Percentiles rank a stretch among this genome's conserved stretches.
Conservation (phyloP, 2,329 filamentous ascomycete species). For the Fusarium robinianum region DNA sequence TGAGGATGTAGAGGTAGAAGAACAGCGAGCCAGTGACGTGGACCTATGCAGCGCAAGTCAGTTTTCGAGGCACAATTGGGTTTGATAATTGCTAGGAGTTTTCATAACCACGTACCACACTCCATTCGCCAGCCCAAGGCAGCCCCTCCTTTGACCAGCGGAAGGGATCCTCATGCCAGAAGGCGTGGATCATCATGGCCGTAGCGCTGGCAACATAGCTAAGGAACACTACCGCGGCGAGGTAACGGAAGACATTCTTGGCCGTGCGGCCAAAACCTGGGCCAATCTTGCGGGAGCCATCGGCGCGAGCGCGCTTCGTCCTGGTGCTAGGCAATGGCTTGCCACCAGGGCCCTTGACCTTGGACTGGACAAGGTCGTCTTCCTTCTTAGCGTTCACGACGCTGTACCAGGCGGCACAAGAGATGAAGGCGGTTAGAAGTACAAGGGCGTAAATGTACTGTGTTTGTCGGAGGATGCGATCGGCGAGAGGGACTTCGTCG, state of each 20-base stretch:
- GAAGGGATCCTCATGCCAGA: constrained; percentile 52
- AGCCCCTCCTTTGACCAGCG: constrained; percentile 52
- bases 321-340: constrained; percentile 78
- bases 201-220: constrained; percentile 77
- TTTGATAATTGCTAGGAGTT: constrained; percentile 8
- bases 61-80: constrained; percentile 10
- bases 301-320: constrained; percentile 53
- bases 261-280: constrained; percentile 66
- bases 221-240: constrained; percentile 70
- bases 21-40: constrained; percentile 85
- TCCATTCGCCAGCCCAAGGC: constrained; percentile 76
- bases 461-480: constrained; percentile 50
- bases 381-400: constrained; percentile 56
- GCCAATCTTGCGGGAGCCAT: constrained; percentile 50
- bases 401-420: constrained; percentile 57
- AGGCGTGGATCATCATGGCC: constrained; percentile 74
- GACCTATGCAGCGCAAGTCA: constrained; percentile 59
- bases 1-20: constrained; percentile 82
- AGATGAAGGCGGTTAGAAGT: constrained; percentile 57
- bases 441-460: constrained; percentile 58
- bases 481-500: constrained; percentile 40
- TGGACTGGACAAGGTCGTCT: constrained; percentile 52
- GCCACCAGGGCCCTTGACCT: constrained; percentile 77
- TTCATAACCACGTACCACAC: constrained; percentile 74
- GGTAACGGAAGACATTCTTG: constrained; percentile 75